Evolutionary conservation across 2,329 filamentous ascomycete species (phyloP), one percentile per base, ranked within the genome.

Genomic region (Trichoderma polysporum): DNA sequence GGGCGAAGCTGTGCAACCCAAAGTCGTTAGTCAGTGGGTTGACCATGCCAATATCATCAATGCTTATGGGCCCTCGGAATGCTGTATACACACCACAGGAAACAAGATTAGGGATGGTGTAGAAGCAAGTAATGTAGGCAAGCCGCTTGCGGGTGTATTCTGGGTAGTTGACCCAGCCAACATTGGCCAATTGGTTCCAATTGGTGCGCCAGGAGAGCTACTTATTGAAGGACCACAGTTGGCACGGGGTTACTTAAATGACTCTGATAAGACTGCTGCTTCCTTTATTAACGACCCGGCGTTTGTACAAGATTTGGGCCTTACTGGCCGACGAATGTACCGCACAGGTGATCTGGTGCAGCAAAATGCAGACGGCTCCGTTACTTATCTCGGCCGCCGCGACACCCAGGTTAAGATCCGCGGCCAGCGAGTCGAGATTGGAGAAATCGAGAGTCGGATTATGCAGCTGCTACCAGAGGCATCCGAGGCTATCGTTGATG

Each of bases 181-280:
- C 53, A 31, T 22, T 68, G 58, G 64, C 54, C 67, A 60, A 31
- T 15, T 68, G 3, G 64, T 39, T 19, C 62, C 67, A 3, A 35
- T 68, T 67, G 63, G 64, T 4, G 64, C 39, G 3, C 56, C 61
- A 41, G 67, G 67, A 4, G 67, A 68, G 17, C 15, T 68, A 12
- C 15, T 56, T 8, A 29, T 68, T 2, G 67, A 68, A 31, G 67
- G 67, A 2, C 17, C 41, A 41, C 39, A n/a, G 59, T 78, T 87
- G 13, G 83, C 80, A 15, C 75, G 79, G 47, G 83, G 84, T 29
- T 87, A 87, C 67, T 73, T 85, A 15, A 81, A 83, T 58, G 72
- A 77, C 19, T 15, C 73, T 0, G 63, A 54, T 5, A 70, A 69
- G 57, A 78, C 82, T 76, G 67, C 76, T 62, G n/a, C 66, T 0